Conservation (phyloP, 352 stramenopile species). For the Globisporangium middletonii region DNA sequence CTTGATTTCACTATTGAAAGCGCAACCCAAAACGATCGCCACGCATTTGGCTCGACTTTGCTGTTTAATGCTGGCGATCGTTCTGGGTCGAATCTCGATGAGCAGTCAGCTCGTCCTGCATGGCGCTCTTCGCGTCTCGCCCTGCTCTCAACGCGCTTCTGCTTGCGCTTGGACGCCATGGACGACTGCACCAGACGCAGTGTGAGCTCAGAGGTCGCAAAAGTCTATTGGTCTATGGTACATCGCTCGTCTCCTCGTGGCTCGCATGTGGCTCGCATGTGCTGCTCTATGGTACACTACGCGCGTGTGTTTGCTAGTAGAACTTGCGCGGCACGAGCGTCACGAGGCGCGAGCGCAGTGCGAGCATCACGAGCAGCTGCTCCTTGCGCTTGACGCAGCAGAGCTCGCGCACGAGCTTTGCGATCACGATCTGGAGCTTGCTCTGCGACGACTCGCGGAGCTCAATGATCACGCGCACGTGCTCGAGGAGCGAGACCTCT, state of each 20-base stretch:
- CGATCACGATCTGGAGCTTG: slow-evolving; percentile 39
- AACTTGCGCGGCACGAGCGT: slow-evolving; percentile 43
- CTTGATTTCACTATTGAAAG: too few species aligned
- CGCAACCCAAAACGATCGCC: too few species aligned
- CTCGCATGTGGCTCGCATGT: neutral
- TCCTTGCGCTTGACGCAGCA: slow-evolving; percentile 36
- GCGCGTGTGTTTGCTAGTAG: slow-evolving; percentile 6
- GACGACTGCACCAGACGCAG: too few species aligned
- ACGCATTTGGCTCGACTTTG: too few species aligned
- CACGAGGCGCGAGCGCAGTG: slow-evolving; percentile 43
- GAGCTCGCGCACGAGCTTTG: slow-evolving; percentile 35
- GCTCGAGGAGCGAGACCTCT: slow-evolving; percentile 43
- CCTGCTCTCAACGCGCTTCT: too few species aligned
- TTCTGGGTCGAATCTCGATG: too few species aligned
- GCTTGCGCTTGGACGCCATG: too few species aligned
- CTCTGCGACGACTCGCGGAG: slow-evolving; percentile 31
- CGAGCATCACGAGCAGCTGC: slow-evolving; percentile 40
- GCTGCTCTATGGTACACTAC: neutral
- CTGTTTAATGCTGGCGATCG: too few species aligned
- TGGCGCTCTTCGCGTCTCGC: too few species aligned
- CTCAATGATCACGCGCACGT: slow-evolving; percentile 44
- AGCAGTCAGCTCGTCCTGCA: too few species aligned
- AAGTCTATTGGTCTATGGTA: too few species aligned
- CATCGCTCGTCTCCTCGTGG: neutral
- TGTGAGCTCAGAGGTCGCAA: too few species aligned